Evolutionary conservation across 2,329 filamentous ascomycete species (phyloP), one percentile per base, ranked within the genome.

Genomic region (Daldinia sp.): DNA sequence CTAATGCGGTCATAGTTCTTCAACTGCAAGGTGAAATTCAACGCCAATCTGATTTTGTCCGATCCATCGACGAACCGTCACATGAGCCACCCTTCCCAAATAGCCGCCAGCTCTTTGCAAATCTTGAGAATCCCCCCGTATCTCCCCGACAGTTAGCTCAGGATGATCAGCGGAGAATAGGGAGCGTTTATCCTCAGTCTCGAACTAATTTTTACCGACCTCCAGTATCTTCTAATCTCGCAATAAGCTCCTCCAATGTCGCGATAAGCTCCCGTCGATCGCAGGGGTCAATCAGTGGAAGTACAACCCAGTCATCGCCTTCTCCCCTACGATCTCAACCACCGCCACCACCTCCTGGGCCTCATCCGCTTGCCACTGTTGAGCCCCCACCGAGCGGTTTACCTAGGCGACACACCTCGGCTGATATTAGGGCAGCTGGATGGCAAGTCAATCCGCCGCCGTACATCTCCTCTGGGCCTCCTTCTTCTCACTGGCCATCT

Each of bases 361-460:
- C 82, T 72, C 91, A 92, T 73, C 88, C 88, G 30, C 81, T 89
- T 17, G 85, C 89, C 15, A 81, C 86, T 59, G 82, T 87, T 29
- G 83, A 88, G 70, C 83, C 85, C 23, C 85, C 87, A 30, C 87
- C 89, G 32, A 85, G 87, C 58, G 93, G 88, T 71, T 82, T 97
- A 47, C 86, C 88, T 43, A 89, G 94, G 66, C 87, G 94, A 64
- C 95, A 99, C 78, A 99, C 95, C 1, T 94, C 94, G 35, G 95
- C 95, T 61, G 95, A 99, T 75, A 98, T 99, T 70, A 90, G 95
- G 54, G 90, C 94, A 71, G 90, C 93, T 74, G 92, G 90, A 34
- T 94, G 91, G 88, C 89, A 88, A 65, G 83, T 82, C 6, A 82
- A 78, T 49, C 79, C 81, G 39, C 82, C 86, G 23, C 90, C 90